Percentiles rank a stretch among this genome's conserved stretches.
Conservation (phyloP, 2,329 filamentous ascomycete species). For the Trichoderma pleuroti region DNA sequence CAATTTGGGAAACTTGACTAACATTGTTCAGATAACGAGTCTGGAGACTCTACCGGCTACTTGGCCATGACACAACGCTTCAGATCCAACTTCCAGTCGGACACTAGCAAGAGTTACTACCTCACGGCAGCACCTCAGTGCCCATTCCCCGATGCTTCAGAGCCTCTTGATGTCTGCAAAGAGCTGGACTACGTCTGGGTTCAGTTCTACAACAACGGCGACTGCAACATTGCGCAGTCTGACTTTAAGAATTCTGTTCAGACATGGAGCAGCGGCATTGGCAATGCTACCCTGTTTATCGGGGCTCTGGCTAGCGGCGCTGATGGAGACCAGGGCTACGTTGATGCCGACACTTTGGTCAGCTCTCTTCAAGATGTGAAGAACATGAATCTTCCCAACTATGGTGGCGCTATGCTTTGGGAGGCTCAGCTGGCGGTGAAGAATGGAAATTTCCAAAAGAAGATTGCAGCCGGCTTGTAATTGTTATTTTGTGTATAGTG, state of each 20-base stretch:
- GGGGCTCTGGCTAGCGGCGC: constrained; percentile 52
- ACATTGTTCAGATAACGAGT: neutral
- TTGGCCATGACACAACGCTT: neutral
- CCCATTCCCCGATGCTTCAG: neutral
- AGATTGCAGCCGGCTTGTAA: neutral
- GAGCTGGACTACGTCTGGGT: neutral
- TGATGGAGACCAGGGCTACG: neutral
- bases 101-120: neutral
- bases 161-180: neutral
- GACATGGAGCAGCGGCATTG: constrained; percentile 58
- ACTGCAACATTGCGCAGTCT: constrained; percentile 49
- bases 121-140: neutral
- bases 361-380: neutral
- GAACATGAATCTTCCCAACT: neutral
- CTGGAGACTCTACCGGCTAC: neutral
- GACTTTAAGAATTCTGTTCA: constrained; percentile 62
- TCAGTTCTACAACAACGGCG: constrained; percentile 60
- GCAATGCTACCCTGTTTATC: constrained; percentile 55
- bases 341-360: neutral
- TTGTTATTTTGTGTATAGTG: neutral
- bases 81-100: neutral
- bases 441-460: neutral
- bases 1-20: neutral
- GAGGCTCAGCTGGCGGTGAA: neutral
- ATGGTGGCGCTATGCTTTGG: neutral